A percentile compares a stretch with the other conserved stretches of the same genome.
Conservation (phyloP, 192 early-diverging fungal genomes). For the Hyaloraphidium curvatum region DNA sequence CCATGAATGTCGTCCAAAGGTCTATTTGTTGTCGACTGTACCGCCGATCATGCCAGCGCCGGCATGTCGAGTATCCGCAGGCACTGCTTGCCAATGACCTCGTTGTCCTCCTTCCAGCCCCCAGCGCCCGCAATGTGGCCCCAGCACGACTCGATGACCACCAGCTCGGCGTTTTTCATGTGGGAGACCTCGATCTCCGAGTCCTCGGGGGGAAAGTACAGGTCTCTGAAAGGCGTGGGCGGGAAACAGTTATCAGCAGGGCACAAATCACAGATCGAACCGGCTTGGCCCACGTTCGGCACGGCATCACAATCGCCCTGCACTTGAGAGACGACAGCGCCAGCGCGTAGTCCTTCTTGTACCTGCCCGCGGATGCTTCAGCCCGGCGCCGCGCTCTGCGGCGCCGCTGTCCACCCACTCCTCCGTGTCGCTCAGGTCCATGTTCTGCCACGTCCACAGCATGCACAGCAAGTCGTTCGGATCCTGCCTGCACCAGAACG, state of each 20-base stretch:
- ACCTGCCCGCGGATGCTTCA: too few relatives aligned
- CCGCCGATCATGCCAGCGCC: not conserved
- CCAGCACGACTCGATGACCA: not conserved
- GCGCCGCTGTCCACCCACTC: too few relatives aligned
- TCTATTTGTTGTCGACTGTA: not conserved
- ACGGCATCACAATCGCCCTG: not conserved
- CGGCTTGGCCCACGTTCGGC: too few relatives aligned
- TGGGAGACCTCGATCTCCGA: not conserved
- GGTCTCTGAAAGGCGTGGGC: too few relatives aligned
- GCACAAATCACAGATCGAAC: too few relatives aligned
- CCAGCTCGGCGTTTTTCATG: not conserved
- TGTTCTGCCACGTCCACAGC: slow-evolving; percentile 12
- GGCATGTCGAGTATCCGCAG: not conserved
- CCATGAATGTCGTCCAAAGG: not conserved
- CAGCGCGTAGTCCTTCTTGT: not conserved
- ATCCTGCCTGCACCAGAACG: slow-evolving; percentile 11
- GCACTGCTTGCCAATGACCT: not conserved
- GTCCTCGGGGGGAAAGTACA: slow-evolving; percentile 3
- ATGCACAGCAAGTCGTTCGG: slow-evolving; percentile 10
- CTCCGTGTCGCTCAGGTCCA: slow-evolving; percentile 3
- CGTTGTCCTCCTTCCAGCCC: not conserved
- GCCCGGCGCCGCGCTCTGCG: too few relatives aligned
- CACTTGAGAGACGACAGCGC: not conserved
- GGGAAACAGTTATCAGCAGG: too few relatives aligned
- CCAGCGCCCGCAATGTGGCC: not conserved